phyloP scores from a whole-genome alignment of 257 asterid species.

The Catharanthus roseus region DNA sequence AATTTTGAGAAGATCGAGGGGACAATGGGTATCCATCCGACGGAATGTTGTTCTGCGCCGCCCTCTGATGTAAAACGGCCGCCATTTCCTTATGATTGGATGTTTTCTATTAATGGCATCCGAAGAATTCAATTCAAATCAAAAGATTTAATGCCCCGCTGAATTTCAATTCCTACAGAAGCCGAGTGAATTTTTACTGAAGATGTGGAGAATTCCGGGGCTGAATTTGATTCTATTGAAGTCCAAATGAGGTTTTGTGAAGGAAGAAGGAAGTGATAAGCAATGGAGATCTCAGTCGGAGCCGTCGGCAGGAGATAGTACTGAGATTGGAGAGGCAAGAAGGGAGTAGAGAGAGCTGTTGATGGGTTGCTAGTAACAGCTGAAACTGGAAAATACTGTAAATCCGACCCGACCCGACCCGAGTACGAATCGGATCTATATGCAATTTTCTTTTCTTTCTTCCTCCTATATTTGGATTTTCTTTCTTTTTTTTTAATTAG shows the following conservation, averaged over 20 bases:
- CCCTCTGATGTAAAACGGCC: slow-evolving; percentile 61
- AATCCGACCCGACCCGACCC: background rate
- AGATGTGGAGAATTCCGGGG: background rate
- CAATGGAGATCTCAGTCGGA: background rate
- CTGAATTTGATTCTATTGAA: background rate
- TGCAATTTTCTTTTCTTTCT: no score
- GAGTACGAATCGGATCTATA: background rate
- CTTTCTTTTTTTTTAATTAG: no score
- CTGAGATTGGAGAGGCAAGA: background rate
- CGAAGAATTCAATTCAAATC: background rate
- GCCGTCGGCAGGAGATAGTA: background rate
- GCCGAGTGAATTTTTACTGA: background rate
- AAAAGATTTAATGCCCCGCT: background rate
- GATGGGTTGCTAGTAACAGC: background rate
- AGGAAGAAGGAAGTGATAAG: background rate
- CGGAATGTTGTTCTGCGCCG: slow-evolving; percentile 43
- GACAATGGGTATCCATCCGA: slow-evolving; percentile 32
- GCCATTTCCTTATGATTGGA: slow-evolving; percentile 29
- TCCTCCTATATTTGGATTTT: no score
- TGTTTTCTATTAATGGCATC: background rate
- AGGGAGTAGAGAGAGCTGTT: background rate
- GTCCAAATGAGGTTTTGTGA: background rate
- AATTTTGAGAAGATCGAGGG: slow-evolving; percentile 57
- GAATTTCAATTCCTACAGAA: background rate
- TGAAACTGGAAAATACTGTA: background rate